These are phyloP conservation scores for Mimosa pudica DNA, from an alignment of 306 rosid genomes.

Conservation along the genomic window DNA sequence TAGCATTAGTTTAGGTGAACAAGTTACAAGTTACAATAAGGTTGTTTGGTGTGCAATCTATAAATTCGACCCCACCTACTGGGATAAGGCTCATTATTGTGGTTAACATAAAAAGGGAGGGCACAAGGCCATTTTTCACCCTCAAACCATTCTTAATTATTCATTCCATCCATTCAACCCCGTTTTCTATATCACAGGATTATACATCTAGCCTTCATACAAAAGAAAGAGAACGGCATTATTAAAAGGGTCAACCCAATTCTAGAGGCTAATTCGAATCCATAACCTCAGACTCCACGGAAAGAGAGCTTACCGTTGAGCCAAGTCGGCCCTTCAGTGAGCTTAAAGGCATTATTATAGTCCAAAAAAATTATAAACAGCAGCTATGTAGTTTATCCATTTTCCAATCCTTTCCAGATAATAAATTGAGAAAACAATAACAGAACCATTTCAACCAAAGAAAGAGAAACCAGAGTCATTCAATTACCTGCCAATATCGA, in stretches of 20 bases:
- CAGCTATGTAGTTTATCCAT: too few relatives aligned
- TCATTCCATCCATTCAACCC: neutral
- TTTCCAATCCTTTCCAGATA: neutral
- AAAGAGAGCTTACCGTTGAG: too few relatives aligned
- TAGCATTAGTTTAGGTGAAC: neutral
- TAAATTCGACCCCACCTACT: too few relatives aligned
- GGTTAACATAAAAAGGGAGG: too few relatives aligned
- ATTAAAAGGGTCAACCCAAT: too few relatives aligned
- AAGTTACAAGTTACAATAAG: neutral
- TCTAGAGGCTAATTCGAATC: too few relatives aligned
- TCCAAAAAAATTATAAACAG: neutral
- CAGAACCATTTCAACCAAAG: neutral
- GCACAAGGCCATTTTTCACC: neutral
- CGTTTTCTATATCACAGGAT: neutral
- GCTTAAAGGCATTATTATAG: neutral
- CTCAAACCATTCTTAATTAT: neutral
- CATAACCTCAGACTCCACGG: too few relatives aligned
- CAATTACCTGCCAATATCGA: constrained; percentile 85
- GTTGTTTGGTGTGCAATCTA: neutral
- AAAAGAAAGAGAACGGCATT: neutral
- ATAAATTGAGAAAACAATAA: neutral
- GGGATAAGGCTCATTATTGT: too few relatives aligned
- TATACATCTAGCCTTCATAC: neutral
- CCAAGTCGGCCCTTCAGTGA: too few relatives aligned
- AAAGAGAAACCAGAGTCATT: neutral